Base-by-base conservation (phyloP, 768 basidiomycete genomes). In the Lactarius vividus region DNA sequence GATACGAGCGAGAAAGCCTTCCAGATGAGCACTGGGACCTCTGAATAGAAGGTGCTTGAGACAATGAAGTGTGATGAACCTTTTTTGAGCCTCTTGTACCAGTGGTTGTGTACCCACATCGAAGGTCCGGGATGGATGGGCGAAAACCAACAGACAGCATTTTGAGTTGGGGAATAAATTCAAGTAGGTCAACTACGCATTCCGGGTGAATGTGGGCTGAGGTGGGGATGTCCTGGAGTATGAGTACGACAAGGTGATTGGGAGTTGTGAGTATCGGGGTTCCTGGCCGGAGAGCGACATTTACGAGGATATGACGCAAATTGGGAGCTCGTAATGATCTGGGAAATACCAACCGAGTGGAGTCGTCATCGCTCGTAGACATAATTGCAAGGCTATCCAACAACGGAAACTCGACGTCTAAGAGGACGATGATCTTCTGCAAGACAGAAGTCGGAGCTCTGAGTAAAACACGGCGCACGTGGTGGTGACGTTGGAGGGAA, bases 131-230 rank as follows among this genome's bases (percentile, higher is more conserved):
- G 10, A 29, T 3, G 6, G 37, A 28, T 11, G 35, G 28, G 13
- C n/a, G 29, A 28, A 63, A 58, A 9, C 37, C 33, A 13, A 64
- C 52, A 20, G 20, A n/a, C 3, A 64, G 37, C 2, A 13, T 16
- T 28, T 53, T 28, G 23, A 64, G n/a, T n/a, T 53, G 57, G 15
- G 56, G 63, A 49, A 64, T 53, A 29, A n/a, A 15, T 23, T 44
- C 28, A 18, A 64, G 46, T 5, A 11, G 10, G 18, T 23, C 18
- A 8, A 58, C 28, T 8, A 64, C 18, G 9, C 52, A 8, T 39
- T 37, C 35, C 5, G 57, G 63, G 15, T 16, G 35, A 13, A 64
- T 23, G 37, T 57, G 46, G n/a, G 57, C 39, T 7, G 35, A 29
- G 20, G 23, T 37, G 1, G 29, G 40, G 5, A 62, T 44, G 20